These are phyloP conservation scores for Viola odorata DNA, from an alignment of 345 rosid genomes.

Conservation along the genomic window DNA sequence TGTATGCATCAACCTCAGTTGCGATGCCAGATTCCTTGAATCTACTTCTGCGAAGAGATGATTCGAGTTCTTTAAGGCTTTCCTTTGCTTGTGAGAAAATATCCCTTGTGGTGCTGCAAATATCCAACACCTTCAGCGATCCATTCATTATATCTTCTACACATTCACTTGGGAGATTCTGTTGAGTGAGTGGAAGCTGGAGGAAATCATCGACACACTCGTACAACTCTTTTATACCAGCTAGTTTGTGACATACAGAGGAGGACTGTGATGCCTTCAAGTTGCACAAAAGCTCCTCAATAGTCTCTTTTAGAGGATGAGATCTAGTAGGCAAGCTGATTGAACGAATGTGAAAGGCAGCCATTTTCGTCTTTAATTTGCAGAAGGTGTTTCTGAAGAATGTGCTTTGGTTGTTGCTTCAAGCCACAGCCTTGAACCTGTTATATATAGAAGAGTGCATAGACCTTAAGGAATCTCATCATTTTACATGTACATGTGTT, in stretches of 20 bases:
- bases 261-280: constrained; percentile 23
- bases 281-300: constrained; percentile 19
- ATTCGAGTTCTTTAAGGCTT: constrained; percentile 5
- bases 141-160: constrained; percentile 8
- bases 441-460: no score
- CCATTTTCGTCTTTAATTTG: constrained; percentile 7
- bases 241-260: constrained; percentile 3
- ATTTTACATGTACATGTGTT: no score
- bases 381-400: background rate
- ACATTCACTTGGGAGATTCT: background rate
- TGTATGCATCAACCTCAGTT: constrained; percentile 3
- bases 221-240: constrained; percentile 2
- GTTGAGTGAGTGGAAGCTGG: background rate
- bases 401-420: no score
- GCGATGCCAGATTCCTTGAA: constrained; percentile 2
- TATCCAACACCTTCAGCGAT: constrained; percentile 5
- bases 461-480: no score
- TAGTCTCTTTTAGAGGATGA: constrained; percentile 17
- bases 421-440: no score
- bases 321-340: constrained; percentile 26
- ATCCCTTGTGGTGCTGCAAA: constrained; percentile 7
- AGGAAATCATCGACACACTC: constrained; percentile 8
- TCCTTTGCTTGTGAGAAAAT: constrained; percentile 8
- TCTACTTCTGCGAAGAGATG: constrained; percentile 6
- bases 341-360: constrained; percentile 20